phyloP scores from a whole-genome alignment of 1,284 basidiomycete species.

The Ceratobasidium papillatum region DNA sequence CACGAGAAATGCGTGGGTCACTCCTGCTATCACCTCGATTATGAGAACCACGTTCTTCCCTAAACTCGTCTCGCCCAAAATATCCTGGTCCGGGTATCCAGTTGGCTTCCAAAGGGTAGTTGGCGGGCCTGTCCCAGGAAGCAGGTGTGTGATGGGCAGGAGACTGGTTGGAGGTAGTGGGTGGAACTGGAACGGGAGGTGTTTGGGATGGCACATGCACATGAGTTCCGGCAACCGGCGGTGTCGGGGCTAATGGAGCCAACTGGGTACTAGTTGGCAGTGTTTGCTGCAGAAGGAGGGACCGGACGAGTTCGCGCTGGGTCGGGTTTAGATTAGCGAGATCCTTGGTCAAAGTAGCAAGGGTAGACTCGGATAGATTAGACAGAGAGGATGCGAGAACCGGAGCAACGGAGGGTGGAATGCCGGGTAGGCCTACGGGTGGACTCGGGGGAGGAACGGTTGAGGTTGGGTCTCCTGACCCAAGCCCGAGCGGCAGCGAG shows the following conservation, averaged over 20 bases:
- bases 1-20: constrained; percentile 6
- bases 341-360: constrained; percentile 33
- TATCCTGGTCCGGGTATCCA: constrained; percentile 35
- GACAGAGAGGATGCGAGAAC: constrained; percentile 37
- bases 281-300: constrained; percentile 41
- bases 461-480: not conserved
- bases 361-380: constrained; percentile 33
- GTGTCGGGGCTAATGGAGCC: constrained; percentile 62
- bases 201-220: not conserved
- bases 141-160: constrained; percentile 17
- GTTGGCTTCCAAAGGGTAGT: not conserved
- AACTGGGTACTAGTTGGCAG: constrained; percentile 57
- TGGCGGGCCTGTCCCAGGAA: constrained; percentile 23
- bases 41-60: constrained; percentile 2
- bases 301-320: constrained; percentile 34
- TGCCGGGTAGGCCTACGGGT: constrained; percentile 17
- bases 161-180: not conserved
- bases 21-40: constrained; percentile 7
- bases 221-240: constrained; percentile 41
- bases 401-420: constrained; percentile 19
- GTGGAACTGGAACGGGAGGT: not conserved
- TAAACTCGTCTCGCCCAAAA: constrained; percentile 22
- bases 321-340: constrained; percentile 25
- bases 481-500: constrained; percentile 45
- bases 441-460: not conserved